Base-by-base conservation (phyloP, 1,139 yeast genomes). In the Debaryomycetaceae sp. region DNA sequence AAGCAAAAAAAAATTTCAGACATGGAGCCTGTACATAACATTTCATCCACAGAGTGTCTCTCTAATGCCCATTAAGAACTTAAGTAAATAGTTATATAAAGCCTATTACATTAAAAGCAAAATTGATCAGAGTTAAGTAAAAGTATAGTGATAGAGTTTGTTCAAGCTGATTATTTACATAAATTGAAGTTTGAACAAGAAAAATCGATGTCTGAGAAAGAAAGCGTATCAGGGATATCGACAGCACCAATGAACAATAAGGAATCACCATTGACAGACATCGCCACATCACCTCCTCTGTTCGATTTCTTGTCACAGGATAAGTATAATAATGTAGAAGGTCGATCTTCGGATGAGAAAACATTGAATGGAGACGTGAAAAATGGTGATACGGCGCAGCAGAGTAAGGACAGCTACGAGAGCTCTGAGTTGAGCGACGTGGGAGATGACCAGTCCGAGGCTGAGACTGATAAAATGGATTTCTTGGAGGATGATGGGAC, bases 391-490 rank as follows among this genome's bases (percentile, higher is more conserved):
- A 17, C 16, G 9, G 6, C 35, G 13, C 35, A 33, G 28, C 26
- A 22, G 26, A 22, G 19, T 17, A 51, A 50, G 31, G 63, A 55
- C 40, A 56, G 57, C 46, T 61, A 65, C 55, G 76, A 70, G 36
- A 68, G 75, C 47, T 68, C 75, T 5, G 78, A 72, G 44, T 58
- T 72, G 37, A 70, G 85, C 38, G 87, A 81, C 47, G 63, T 80
- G 46, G 81, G 79, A 38, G 88, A 79, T 42, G 71, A 77, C 44
- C 82, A 79, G 48, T 81, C 88, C 5, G 92, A 85, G 56, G 91
- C 88, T 4, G 94, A 85, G 57, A 85, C 94, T 2, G 94, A 84
- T 54, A 79, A 76, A 48, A 79, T 84, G 83, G 87, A 80, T 51
- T 72, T 72, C 47, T 53, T 72, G 41, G 75, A 70, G 30, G 75